Evolutionary conservation across 2,329 filamentous ascomycete species (phyloP), one percentile per base, ranked within the genome.

Genomic region (Calcarisporium arbuscula): DNA sequence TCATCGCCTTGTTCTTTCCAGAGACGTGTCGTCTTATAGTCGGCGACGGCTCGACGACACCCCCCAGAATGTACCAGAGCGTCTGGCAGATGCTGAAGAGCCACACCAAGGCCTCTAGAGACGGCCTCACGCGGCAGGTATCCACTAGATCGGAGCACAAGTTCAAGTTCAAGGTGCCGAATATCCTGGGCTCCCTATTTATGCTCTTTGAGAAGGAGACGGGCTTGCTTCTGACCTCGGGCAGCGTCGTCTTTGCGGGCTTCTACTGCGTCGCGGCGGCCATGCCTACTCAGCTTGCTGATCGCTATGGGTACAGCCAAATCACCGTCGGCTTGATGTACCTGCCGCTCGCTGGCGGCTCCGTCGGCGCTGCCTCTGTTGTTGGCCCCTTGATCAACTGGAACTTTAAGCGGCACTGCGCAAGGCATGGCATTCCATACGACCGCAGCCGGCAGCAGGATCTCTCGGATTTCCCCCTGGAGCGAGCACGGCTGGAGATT

Each of bases 361-460:
- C 68, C n/a, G 57, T 70, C 10, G 47, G 64, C 2, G 62, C 70
- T 0, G 67, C 67, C 1, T 44, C 62, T 8, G 47, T 63, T 4
- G 60, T 62, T 4, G 79, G 82, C 1, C 65, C 67, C 3, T 44
- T 77, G 2, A 68, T 85, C 22, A 82, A 86, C 53, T 70, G 70
- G 58, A 85, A 84, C 52, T 88, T 79, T 52, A 66, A 70, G 2
- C 72, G 80, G 2, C 68, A 81, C 38, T 79, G 80, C 10, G 51
- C 56, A 8, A 62, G 57, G 5, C 53, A 74, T 1, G 72, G 72
- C 8, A 57, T 82, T 8, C 49, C 64, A 0, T 65, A 80, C 35
- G 68, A 69, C 36, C 67, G 66, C 44, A 70, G 63, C 30, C 69
- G 71, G 8, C 70, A 70, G 42, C 60, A 63, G 20, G 66, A 74